phyloP scores from a whole-genome alignment of 2,329 filamentous ascomycete genomes.

The Penicillium polonicum region DNA sequence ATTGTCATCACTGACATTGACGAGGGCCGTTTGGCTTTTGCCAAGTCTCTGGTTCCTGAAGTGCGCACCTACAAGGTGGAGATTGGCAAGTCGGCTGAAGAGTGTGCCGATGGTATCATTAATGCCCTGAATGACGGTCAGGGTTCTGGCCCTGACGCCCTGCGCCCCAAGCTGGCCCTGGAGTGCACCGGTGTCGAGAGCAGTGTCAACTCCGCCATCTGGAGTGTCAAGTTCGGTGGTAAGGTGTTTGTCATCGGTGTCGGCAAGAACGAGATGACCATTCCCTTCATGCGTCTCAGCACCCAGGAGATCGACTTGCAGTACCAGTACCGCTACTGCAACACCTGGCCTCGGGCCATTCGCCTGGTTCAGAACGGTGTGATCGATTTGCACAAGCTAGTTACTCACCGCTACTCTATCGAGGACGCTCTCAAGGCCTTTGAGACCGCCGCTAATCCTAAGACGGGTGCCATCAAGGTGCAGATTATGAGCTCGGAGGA shows the following conservation, averaged over 20 bases:
- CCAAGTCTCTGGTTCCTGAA: slow-evolving; percentile 75
- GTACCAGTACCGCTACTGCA: slow-evolving; percentile 94
- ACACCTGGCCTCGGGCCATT: slow-evolving; percentile 94
- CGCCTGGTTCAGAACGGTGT: slow-evolving; percentile 80
- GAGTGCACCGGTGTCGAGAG: slow-evolving; percentile 96
- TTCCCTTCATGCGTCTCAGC: slow-evolving; percentile 91
- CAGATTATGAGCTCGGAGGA: slow-evolving; percentile 65
- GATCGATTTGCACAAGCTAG: slow-evolving; percentile 74
- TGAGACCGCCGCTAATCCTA: slow-evolving; percentile 80
- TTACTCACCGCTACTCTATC: slow-evolving; percentile 82
- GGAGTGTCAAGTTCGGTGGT: slow-evolving; percentile 88
- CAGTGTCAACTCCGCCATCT: slow-evolving; percentile 81
- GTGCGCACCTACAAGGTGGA: slow-evolving; percentile 67
- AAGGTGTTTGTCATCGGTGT: slow-evolving; percentile 97
- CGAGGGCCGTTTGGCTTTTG: slow-evolving; percentile 78
- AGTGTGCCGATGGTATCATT: slow-evolving; percentile 68
- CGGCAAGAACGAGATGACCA: slow-evolving; percentile 90
- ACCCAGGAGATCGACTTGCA: slow-evolving; percentile 91
- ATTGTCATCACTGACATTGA: slow-evolving; percentile 95
- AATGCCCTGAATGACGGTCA: slow-evolving; percentile 59
- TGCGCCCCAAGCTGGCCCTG: slow-evolving; percentile 78
- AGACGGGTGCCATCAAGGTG: slow-evolving; percentile 96
- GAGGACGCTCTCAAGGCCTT: slow-evolving; percentile 90
- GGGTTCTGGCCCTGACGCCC: slow-evolving; percentile 48
- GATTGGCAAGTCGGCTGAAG: slow-evolving; percentile 57